phyloP scores from a whole-genome alignment of 768 basidiomycete genomes.

The Mycena rosella region DNA sequence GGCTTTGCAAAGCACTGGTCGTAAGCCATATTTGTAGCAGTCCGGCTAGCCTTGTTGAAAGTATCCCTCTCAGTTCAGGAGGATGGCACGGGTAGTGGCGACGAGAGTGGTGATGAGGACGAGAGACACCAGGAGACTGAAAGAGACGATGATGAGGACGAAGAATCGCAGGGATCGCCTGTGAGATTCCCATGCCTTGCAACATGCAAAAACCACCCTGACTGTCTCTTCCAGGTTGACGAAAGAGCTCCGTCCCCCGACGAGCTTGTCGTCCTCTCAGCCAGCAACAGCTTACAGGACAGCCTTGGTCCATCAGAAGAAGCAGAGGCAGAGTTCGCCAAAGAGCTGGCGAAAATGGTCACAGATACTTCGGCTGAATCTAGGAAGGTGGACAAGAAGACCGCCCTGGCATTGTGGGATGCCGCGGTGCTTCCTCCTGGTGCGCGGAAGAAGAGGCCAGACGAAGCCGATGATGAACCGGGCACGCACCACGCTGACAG shows the following conservation, averaged over 20 bases:
- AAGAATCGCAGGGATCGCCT: slow-evolving; percentile 64
- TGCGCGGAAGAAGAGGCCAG: slow-evolving; percentile 72
- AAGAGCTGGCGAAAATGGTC: slow-evolving; percentile 95
- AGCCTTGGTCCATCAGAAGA: slow-evolving; percentile 87
- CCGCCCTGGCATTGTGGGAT: slow-evolving; percentile 90
- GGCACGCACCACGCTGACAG: slow-evolving; percentile 51
- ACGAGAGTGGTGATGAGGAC: slow-evolving; percentile 77
- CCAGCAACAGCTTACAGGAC: slow-evolving; percentile 69
- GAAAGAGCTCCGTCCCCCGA: slow-evolving; percentile 88
- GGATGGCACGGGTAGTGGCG: slow-evolving; percentile 65
- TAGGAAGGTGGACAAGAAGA: slow-evolving; percentile 89
- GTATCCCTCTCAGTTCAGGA: slow-evolving; percentile 38
- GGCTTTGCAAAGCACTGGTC: slow-evolving; percentile 69
- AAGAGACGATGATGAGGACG: slow-evolving; percentile 77
- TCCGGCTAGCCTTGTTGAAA: slow-evolving; percentile 27
- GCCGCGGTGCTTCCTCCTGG: slow-evolving; percentile 81
- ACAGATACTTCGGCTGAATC: slow-evolving; percentile 88
- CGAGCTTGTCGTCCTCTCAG: slow-evolving; percentile 77
- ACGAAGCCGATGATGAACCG: slow-evolving; percentile 69
- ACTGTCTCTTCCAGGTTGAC: slow-evolving; percentile 54
- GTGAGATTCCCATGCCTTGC: slow-evolving; percentile 51
- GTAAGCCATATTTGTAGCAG: slow-evolving; percentile 50
- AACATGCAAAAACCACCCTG: background rate
- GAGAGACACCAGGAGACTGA: slow-evolving; percentile 59
- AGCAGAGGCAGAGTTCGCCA: slow-evolving; percentile 93